These are phyloP conservation scores for Brassica balearica DNA, from an alignment of 441 rosid genomes.

Conservation along the genomic window DNA sequence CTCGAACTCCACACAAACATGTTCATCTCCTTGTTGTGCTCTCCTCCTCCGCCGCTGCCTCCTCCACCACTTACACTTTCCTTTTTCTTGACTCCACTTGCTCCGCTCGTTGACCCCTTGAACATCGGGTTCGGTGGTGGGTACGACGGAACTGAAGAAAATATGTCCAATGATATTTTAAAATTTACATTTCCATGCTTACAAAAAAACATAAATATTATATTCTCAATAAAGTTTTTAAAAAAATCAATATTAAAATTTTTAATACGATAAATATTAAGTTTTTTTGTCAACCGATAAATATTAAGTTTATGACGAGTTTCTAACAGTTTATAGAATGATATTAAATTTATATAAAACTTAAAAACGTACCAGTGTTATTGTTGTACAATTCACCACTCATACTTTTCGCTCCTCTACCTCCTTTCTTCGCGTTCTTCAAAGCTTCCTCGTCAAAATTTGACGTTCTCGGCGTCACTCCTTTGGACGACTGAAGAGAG, in stretches of 20 bases:
- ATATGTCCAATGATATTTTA: not conserved
- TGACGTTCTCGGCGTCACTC: conserved; percentile 79
- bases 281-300: not conserved
- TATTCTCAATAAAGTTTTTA: not conserved
- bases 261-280: not conserved
- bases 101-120: conserved; percentile 64
- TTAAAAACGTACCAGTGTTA: conserved; percentile 25
- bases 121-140: conserved; percentile 88
- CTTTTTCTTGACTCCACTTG: conserved; percentile 59
- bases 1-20: conserved; percentile 96
- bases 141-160: conserved; percentile 49
- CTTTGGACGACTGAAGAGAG: conserved; percentile 80
- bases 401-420: conserved; percentile 68
- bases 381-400: conserved; percentile 80
- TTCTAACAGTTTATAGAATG: not conserved
- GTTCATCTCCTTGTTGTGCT: conserved; percentile 66
- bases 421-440: conserved; percentile 57
- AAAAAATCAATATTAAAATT: not conserved
- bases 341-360: not conserved
- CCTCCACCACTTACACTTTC: conserved; percentile 29
- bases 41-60: conserved; percentile 26
- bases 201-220: not conserved
- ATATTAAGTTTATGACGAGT: not conserved
- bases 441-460: conserved; percentile 85
- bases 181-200: not conserved